Conservation (phyloP, 2,329 filamentous ascomycete species). For the Trichoderma oligosporum region DNA sequence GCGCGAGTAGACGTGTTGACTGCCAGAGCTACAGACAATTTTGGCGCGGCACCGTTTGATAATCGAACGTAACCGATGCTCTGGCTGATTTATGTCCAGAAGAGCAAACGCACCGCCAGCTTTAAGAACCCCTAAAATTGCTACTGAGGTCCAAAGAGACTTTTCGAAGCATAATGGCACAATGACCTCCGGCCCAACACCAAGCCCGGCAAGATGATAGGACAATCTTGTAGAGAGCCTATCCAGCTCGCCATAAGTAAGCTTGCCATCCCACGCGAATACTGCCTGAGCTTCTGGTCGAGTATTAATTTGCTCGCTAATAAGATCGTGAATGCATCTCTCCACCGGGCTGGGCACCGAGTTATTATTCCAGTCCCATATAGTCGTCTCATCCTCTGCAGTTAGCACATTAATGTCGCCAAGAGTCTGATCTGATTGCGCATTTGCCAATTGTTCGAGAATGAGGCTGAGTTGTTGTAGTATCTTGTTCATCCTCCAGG, state of each 20-base stretch:
- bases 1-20: too few species aligned
- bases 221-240: background rate
- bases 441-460: background rate
- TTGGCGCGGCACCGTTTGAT: too few species aligned
- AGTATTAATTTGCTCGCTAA: background rate
- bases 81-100: too few species aligned
- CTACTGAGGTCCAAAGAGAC: too few species aligned
- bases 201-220: background rate
- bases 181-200: background rate
- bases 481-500: slow-evolving; percentile 6
- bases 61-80: too few species aligned
- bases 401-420: background rate
- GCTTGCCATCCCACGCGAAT: slow-evolving; percentile 23
- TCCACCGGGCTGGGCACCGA: background rate
- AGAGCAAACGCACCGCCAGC: too few species aligned
- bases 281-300: slow-evolving; percentile 20
- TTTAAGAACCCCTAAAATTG: too few species aligned
- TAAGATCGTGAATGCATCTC: background rate
- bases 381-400: background rate
- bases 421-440: background rate
- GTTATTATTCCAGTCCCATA: background rate
- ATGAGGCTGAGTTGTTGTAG: slow-evolving; percentile 3
- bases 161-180: too few species aligned
- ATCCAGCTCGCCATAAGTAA: slow-evolving; percentile 25
- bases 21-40: too few species aligned